Conservation (phyloP, 192 early-diverging fungal species). For the Rhizoclosmatium sp. region DNA sequence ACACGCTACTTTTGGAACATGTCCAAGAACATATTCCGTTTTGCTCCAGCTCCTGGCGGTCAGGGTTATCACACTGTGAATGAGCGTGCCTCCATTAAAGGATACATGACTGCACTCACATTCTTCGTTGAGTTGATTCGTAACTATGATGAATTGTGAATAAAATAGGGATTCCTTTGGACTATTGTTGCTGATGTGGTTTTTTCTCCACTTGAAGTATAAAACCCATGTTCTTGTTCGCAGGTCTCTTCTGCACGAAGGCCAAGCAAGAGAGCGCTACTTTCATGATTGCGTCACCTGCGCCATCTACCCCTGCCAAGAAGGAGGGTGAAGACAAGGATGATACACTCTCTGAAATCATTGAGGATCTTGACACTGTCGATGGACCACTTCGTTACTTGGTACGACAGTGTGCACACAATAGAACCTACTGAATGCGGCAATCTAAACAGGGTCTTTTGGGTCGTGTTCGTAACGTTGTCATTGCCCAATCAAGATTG, state of each 20-base stretch:
- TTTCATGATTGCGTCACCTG: background rate
- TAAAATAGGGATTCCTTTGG: background rate
- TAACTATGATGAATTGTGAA: constrained; percentile 34
- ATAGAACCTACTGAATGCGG: background rate
- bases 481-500: constrained; percentile 26
- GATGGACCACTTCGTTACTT: constrained; percentile 26
- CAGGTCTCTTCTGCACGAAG: constrained; percentile 1
- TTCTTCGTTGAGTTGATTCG: constrained; percentile 57
- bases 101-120: constrained; percentile 35
- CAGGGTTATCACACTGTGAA: constrained; percentile 36
- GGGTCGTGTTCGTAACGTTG: constrained; percentile 30
- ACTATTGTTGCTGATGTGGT: background rate
- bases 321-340: background rate
- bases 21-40: constrained; percentile 49
- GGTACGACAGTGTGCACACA: background rate
- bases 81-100: constrained; percentile 21
- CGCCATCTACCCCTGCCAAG: background rate
- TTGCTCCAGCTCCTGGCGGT: constrained; percentile 22
- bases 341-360: background rate
- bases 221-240: background rate
- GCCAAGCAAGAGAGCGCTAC: background rate
- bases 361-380: constrained; percentile 30
- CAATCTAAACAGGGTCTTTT: constrained; percentile 22
- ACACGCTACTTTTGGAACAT: constrained; percentile 49
- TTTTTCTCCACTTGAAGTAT: background rate